Conservation (phyloP, 208 protist genomes). For the Leishmania braziliensis region DNA sequence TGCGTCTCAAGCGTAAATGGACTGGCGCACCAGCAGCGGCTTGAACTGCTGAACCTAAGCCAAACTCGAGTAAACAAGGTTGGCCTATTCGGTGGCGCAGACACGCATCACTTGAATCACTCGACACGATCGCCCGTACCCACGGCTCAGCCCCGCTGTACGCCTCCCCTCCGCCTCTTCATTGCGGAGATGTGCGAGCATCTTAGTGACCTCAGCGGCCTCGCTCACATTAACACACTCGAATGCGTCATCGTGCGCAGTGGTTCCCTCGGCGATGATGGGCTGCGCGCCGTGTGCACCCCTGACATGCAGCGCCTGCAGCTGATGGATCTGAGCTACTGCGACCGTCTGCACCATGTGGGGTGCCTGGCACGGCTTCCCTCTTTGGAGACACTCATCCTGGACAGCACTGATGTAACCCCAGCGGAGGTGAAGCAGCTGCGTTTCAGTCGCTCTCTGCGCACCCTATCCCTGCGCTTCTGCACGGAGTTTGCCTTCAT, state of each 20-base stretch:
- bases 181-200: constrained; percentile 60
- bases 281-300: constrained; percentile 26
- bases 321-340: constrained; percentile 70
- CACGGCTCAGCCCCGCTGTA: neutral
- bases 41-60: constrained; percentile 60
- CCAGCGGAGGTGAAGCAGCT: constrained; percentile 40
- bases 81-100: constrained; percentile 28
- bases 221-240: constrained; percentile 38
- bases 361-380: constrained; percentile 37
- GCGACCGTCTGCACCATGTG: constrained; percentile 47
- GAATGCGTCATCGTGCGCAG: constrained; percentile 63
- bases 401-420: constrained; percentile 63
- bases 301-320: constrained; percentile 28
- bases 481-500: constrained; percentile 56
- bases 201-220: constrained; percentile 39
- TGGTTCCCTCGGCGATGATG: constrained; percentile 43
- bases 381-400: constrained; percentile 43
- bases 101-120: neutral
- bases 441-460: constrained; percentile 26
- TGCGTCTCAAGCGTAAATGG: constrained; percentile 37
- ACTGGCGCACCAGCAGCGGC: constrained; percentile 30
- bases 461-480: constrained; percentile 52
- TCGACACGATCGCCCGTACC: neutral
- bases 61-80: constrained; percentile 42
- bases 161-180: constrained; percentile 48